phyloP scores from a whole-genome alignment of 1,139 yeast species.

The Kodamaea suecica region DNA sequence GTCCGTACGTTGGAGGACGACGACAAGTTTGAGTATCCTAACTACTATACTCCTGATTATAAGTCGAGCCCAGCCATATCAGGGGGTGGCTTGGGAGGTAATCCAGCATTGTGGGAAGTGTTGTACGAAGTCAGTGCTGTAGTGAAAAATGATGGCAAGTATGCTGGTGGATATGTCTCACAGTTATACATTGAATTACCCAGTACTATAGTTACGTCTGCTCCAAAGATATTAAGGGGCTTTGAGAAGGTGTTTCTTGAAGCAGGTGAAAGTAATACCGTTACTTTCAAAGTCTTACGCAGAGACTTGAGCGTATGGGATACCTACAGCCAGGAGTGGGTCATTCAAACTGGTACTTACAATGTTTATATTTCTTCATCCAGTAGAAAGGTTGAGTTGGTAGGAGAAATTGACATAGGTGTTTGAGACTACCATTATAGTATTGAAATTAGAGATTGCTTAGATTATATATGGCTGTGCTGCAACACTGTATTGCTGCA shows the following conservation, averaged over 20 bases:
- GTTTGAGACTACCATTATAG: no score
- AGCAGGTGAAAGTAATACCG: constrained; percentile 38
- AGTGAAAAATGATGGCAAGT: constrained; percentile 50
- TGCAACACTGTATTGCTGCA: neutral
- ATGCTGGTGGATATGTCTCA: constrained; percentile 51
- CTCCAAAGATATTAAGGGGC: constrained; percentile 55
- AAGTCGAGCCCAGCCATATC: constrained; percentile 40
- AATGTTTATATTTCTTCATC: constrained; percentile 52
- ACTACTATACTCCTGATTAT: constrained; percentile 46
- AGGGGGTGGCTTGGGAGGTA: constrained; percentile 60
- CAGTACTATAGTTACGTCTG: constrained; percentile 37
- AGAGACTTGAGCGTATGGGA: constrained; percentile 65
- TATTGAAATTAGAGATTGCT: no score
- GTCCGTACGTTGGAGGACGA: constrained; percentile 39
- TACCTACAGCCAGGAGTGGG: constrained; percentile 56
- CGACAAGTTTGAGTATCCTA: constrained; percentile 48
- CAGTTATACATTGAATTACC: constrained; percentile 61
- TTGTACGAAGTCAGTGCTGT: constrained; percentile 49
- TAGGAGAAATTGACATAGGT: constrained; percentile 46
- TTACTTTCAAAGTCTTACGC: constrained; percentile 47
- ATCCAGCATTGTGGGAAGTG: constrained; percentile 43
- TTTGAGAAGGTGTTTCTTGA: constrained; percentile 53
- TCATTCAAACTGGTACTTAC: constrained; percentile 57
- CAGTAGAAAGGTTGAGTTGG: constrained; percentile 49
- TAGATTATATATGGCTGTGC: no score